Base-by-base conservation (phyloP, 208 protist species). In the Leishmania braziliensis region DNA sequence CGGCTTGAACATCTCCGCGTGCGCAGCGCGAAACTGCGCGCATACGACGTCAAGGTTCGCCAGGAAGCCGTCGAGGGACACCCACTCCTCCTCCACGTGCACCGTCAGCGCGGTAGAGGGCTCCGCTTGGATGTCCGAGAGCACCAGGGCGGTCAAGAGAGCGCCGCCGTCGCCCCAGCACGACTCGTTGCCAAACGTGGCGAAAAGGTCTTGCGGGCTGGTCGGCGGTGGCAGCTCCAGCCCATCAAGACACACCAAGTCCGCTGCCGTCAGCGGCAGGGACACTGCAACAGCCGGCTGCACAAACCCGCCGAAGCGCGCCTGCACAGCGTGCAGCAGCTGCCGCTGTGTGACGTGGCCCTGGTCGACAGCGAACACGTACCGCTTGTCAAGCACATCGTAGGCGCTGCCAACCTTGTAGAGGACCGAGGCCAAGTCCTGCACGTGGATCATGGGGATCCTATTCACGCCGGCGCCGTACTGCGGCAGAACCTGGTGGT, bases 361-460 rank as follows among this genome's bases (percentile, higher is more conserved):
- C 29, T 96, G 92, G 83, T 99, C 98, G 14, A 98, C 93, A 2
- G 92, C 97, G 82, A 99, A 92, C 69, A 98, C 77, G 84, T 98
- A 98, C 36, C 95, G 94, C 63, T 97, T 90, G 29, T 94, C 91
- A 53, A 96, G 85, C 36, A 92, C 90, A 48, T 94, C 89, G 71
- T 96, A 93, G 23, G 88, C 79, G 43, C 89, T 88, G n/a, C 91
- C 92, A 26, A 98, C 79, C 69, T 92, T 84, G 72, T 86, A 93
- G 26, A 96, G 81, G 29, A 97, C 90, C 4, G 80, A 83, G 29
- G 95, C 91, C 23, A 98, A 86, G 84, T 99, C 98, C 60, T 94
- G 82, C 5, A 98, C 93, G 85, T 99, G 97, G 66, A 99, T 98
- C 82, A 96, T 97, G 20, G 98, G 95, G 43, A 99, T 82, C 43